Evolutionary conservation across 129 eudicot genomes (phyloP), one percentile per base, ranked within the genome.

Genomic region (Pulicaria dysenterica): DNA sequence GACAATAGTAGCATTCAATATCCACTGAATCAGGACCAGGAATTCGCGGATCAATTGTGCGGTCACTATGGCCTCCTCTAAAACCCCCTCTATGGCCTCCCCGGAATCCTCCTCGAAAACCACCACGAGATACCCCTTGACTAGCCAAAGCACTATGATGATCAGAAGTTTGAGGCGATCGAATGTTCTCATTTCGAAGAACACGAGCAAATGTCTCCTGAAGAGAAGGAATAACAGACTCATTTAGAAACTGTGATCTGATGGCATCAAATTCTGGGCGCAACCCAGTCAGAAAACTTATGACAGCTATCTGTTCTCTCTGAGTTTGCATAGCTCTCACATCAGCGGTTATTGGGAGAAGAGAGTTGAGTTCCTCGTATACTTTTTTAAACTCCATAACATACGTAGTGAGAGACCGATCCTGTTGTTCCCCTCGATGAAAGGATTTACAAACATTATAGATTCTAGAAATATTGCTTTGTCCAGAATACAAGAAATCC

Each of bases 161-260:
- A 16, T 16, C 69, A 3, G 13, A 0, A 0, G 3, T 7, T 41
- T 42, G 38, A 4, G 69, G 14, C 3, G 69, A 8, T 8, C 5
- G 9, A 44, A 9, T 8, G 3, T 12, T 42, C 43, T 46, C 72
- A 34, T 45, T 10, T 4, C 45, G 45, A 12, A 67, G 31, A 7
- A 48, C 46, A 0, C 72, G 31, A 6, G 58, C 19, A 67, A 67
- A 67, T 5, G 73, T 49, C 3, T 67, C 59, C 10, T 48, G 45
- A 49, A 50, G 60, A 8, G 49, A 36, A 5, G 45, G 61, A 37
- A 68, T 68, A 12, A 1, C 10, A 2, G 16, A 37, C 38, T 68
- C 49, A 68, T 50, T 68, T 47, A 50, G 9, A 0, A 68, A 68
- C 37, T 68, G 15, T 3, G 60, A 68, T 15, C 14, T 37, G 1